Evolutionary conservation across 1,139 yeast genomes (phyloP), one percentile per base, ranked within the genome.

Genomic region (Yamadazyma atmosphaerica): DNA sequence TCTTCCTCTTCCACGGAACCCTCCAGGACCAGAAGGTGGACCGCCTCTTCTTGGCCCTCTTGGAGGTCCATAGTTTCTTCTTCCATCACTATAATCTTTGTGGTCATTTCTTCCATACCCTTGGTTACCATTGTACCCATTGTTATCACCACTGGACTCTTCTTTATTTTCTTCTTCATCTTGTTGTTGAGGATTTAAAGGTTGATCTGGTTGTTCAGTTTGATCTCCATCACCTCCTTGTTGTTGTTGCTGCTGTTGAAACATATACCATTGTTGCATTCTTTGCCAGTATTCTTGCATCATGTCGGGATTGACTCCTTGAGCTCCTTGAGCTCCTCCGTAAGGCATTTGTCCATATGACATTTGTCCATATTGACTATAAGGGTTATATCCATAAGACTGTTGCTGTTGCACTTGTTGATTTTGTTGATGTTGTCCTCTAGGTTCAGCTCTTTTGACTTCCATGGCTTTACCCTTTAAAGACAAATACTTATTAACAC

Each of bases 381-480:
- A 62, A 55, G 77, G 83, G 45, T 65, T 63, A 33, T 55, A 52
- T 24, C 51, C 51, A 28, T 55, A 55, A 30, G 54, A 54, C 40
- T 46, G 55, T 42, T 64, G 71, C 34, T 54, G 64, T 74, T 61
- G 65, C 37, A 55, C 50, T 44, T 56, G 53, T 40, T 63, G 70
- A 42, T 59, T 61, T 46, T 63, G 74, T 44, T 70, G 75, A 42
- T 71, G 76, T 49, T 66, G 75, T 29, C 74, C 74, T 61, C 98
- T 79, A 47, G 98, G 98, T 60, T 90, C 97, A n/a, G 99, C 99
- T 53, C 96, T 80, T 64, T 92, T 92, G 44, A 92, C 96, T 64
- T 92, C 98, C 79, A 92, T 88, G 34, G 88, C 81, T 61, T 85
- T 87, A 37, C 95, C 96, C 59, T 89, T 89, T 50, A 89, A 81